Conservation (phyloP, 1,139 yeast species). For the Lodderomyces margitis region DNA sequence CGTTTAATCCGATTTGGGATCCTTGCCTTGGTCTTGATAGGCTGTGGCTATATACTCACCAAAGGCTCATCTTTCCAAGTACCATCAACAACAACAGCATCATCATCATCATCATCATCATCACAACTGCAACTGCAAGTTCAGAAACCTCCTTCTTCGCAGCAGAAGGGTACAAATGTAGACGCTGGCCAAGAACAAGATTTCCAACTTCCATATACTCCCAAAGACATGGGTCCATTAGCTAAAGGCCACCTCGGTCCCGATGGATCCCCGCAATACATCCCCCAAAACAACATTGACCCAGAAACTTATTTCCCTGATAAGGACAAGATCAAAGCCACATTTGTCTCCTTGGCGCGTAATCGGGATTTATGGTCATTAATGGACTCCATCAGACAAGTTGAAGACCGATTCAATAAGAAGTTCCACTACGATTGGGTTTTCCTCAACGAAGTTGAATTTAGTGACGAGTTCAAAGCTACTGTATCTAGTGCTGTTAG, state of each 20-base stretch:
- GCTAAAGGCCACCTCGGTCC: conserved; percentile 12
- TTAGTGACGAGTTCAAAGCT: conserved; percentile 39
- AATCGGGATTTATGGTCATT: conserved; percentile 38
- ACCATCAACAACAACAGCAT: conserved; percentile 9
- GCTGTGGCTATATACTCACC: conserved; percentile 60
- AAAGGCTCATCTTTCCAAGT: conserved; percentile 53
- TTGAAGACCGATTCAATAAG: conserved; percentile 46
- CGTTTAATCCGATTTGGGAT: conserved; percentile 60
- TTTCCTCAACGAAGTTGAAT: conserved; percentile 44
- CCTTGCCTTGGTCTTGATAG: conserved; percentile 54
- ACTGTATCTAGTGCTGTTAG: conserved; percentile 33
- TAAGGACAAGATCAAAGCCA: conserved; percentile 38
- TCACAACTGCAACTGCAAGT: conserved; percentile 7
- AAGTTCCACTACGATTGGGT: conserved; percentile 48
- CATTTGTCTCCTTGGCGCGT: conserved; percentile 47
- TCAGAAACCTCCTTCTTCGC: not conserved
- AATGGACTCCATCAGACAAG: conserved; percentile 40
- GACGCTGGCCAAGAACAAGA: conserved; percentile 4
- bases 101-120: conserved; percentile 1
- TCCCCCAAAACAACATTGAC: conserved; percentile 13
- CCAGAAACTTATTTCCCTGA: conserved; percentile 13
- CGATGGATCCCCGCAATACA: conserved; percentile 13
- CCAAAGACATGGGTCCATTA: conserved; percentile 11
- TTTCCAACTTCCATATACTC: conserved; percentile 11
- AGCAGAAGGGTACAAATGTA: not conserved